Evolutionary conservation across 305 asterid genomes (phyloP).

Genomic region (Solanum hybrid): DNA sequence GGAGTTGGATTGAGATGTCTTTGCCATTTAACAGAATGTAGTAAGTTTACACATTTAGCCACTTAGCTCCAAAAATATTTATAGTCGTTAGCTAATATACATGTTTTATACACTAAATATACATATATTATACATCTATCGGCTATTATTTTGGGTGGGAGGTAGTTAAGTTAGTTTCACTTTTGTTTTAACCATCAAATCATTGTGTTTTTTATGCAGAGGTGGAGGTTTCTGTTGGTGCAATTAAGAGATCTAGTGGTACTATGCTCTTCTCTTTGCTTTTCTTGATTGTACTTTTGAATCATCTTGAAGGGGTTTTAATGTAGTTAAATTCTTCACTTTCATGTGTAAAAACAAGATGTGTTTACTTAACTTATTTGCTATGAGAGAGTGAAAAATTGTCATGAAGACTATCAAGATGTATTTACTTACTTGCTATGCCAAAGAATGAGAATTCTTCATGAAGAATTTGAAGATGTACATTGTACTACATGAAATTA

Average conservation of each 20-base stretch:
- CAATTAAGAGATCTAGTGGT: constrained; percentile 12
- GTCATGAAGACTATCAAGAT: neutral
- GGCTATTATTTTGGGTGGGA: neutral
- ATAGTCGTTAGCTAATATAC: neutral
- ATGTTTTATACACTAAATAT: neutral
- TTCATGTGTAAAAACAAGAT: neutral
- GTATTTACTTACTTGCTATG: neutral
- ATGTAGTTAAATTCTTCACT: neutral
- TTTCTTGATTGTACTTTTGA: constrained; percentile 11
- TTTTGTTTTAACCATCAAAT: neutral
- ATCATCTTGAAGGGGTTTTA: neutral
- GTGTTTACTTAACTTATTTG: neutral
- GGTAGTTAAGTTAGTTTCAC: neutral
- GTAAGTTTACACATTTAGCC: constrained; percentile 22
- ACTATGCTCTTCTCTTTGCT: constrained; percentile 12
- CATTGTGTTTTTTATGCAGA: constrained; percentile 20
- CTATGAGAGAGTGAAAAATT: neutral
- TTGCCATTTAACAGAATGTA: constrained; percentile 43
- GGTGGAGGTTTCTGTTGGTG: constrained; percentile 40
- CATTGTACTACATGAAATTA: neutral
- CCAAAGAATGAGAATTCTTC: neutral
- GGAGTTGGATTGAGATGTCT: constrained; percentile 54
- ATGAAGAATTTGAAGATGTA: neutral
- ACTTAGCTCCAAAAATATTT: neutral
- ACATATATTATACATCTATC: neutral